Evolutionary conservation across 1,139 yeast species (phyloP), one percentile per base, ranked within the genome.

Genomic region (Candida neerlandica): DNA sequence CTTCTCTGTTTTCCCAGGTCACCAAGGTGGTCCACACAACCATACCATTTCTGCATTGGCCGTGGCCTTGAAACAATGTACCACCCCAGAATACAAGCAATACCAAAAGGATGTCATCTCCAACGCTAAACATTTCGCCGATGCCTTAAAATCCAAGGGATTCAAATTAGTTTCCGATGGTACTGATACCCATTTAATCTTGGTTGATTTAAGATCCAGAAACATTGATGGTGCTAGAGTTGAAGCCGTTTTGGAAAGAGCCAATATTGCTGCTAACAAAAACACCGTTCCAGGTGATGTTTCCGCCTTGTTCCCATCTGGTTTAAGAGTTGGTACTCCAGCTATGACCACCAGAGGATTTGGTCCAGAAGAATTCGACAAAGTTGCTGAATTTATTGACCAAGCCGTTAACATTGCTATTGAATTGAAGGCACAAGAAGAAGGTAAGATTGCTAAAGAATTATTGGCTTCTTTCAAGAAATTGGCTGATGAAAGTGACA

Each of bases 1-100:
- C 79, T 92, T 92, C 67, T 89, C 96, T 21, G 97, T 92, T 41
- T 92, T 92, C 89, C 98, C 98, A 60, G 98, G 96, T 52, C 97
- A 92, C 72, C 98, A 92, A 78, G 98, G 98, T 77, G 98, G 98
- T 64, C 98, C 98, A 60, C 97, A 92, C 73, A 92, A 92, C 78
- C 97, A 92, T 73, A 92, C 97, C 60, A 92, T 92, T 65, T 87
- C 97, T 57, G 98, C 97, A 11, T 76, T 92, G 61, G 96, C 97
- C 6, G 96, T 89, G 52, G 97, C 97, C 21, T 82, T 92, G 66
- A 90, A 90, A 69, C 97, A 92, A 77, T 91, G 96, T 50, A 74
- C 80, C 54, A 75, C 88, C 45, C 96, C 96, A 49, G 97, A 91
- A 70, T 92, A 85, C 74, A 85, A 82, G 66, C 82, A 84, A 63